phyloP scores from a whole-genome alignment of 1,139 yeast species.

The Blastobotrys malaysiensis region DNA sequence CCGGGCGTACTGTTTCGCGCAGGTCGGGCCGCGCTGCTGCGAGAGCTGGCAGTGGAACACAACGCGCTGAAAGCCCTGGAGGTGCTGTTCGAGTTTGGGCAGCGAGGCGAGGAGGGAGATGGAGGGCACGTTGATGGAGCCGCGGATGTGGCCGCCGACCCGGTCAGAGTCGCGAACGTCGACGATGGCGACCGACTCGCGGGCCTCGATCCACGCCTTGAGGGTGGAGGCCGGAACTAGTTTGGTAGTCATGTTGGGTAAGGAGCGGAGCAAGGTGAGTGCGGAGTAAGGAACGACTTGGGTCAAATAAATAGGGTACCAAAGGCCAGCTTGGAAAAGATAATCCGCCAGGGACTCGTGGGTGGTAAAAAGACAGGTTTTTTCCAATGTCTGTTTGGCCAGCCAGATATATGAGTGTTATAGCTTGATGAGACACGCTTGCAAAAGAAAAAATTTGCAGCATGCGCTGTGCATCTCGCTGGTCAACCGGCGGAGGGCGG shows the following conservation, averaged over 20 bases:
- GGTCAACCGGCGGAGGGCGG: too few species aligned
- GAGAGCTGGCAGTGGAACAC: constrained; percentile 89
- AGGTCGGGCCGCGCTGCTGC: constrained; percentile 85
- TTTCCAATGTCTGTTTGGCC: not conserved
- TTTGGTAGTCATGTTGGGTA: constrained; percentile 1
- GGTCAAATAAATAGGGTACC: not conserved
- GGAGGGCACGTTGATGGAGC: constrained; percentile 60
- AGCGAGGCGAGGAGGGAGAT: constrained; percentile 41
- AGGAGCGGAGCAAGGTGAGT: not conserved
- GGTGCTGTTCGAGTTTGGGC: constrained; percentile 39
- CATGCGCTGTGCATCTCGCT: not conserved
- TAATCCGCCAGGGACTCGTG: constrained; percentile 1
- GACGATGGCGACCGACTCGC: constrained; percentile 47
- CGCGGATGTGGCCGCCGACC: constrained; percentile 68
- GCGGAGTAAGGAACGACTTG: not conserved
- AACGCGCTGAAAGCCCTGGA: constrained; percentile 45
- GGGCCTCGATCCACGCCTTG: constrained; percentile 25
- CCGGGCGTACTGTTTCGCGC: constrained; percentile 65
- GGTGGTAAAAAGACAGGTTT: not conserved
- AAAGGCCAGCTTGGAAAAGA: not conserved
- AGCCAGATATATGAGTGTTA: not conserved
- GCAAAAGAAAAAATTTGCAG: not conserved
- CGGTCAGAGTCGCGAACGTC: constrained; percentile 87
- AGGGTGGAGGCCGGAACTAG: constrained; percentile 22
- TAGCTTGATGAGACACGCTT: not conserved